Base-by-base conservation (phyloP, 805 yeast species). In the Saccharomycopsis guyanensis region DNA sequence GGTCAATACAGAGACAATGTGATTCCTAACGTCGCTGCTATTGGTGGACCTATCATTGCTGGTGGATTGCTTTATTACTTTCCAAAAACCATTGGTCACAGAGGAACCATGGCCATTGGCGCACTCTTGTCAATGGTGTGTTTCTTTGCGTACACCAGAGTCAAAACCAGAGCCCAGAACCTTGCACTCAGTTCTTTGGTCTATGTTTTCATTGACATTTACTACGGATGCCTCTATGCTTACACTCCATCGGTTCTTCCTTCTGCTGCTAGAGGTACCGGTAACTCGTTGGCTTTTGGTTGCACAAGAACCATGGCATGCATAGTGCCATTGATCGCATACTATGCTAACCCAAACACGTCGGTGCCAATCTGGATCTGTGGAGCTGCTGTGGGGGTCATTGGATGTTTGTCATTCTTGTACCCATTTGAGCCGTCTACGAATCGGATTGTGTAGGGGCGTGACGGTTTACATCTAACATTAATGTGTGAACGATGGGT, bases 231-330 rank as follows among this genome's bases (percentile, higher is more conserved):
- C 19, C 61, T 80, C 18, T 80, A 77, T 55, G 85, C 84, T 3
- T 78, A 76, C 56, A 78, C 84, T 2, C 86, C 85, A 0, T 83
- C 80, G 56, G 73, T 76, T 20, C 70, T 80, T 59, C 80, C 80
- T 34, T 62, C 75, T 0, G 59, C 65, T 43, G 67, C 70, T 16
- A 62, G 76, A 58, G 79, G 80, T 13, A 78, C 85, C 1, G 85
- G 81, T 39, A 72, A 73, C 37, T 81, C 82, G 3, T 53, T 79
- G 15, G 74, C 80, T 6, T 68, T 82, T n/a, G 75, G 76, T 4
- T 66, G 68, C 29, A 71, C 71, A 52, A 63, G 83, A 60, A 54
- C 75, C 23, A 62, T 73, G 43, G 82, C 81, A 43, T 72, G 71
- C 18, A 68, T 77, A 56, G 79, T 78, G 4, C 83, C 83, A 18